Conservation (phyloP, 2,329 filamentous ascomycete genomes). For the Calonectria pseudoreteaudii region DNA sequence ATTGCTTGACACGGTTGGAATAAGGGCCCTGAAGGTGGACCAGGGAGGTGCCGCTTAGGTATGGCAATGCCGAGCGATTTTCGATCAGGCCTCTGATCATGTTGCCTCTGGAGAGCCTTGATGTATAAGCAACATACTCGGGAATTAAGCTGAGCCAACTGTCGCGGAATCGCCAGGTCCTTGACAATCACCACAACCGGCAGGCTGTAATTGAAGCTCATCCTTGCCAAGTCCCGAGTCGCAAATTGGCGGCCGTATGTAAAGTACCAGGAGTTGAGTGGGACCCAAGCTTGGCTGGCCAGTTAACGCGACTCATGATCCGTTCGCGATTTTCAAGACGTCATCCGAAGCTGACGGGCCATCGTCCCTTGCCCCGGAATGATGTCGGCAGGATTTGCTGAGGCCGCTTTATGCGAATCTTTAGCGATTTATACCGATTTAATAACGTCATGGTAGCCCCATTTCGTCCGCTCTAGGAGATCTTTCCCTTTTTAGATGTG, state of each 20-base stretch:
- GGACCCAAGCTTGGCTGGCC: neutral
- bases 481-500: neutral
- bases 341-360: neutral
- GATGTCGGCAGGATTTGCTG: constrained; percentile 4
- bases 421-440: neutral
- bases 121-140: neutral
- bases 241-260: neutral
- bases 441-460: constrained; percentile 5
- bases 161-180: neutral
- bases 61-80: neutral
- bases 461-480: neutral
- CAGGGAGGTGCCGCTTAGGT: neutral
- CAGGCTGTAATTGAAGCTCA: neutral
- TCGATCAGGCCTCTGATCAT: neutral
- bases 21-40: neutral
- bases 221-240: neutral
- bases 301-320: neutral
- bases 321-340: neutral
- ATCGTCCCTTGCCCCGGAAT: neutral
- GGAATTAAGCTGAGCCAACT: neutral
- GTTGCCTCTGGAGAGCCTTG: neutral
- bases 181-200: neutral
- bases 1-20: neutral
- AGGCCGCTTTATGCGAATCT: neutral
- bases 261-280: neutral